These are phyloP conservation scores for Monosporozyma unispora DNA, from an alignment of 805 yeast genomes.

Conservation along the genomic window DNA sequence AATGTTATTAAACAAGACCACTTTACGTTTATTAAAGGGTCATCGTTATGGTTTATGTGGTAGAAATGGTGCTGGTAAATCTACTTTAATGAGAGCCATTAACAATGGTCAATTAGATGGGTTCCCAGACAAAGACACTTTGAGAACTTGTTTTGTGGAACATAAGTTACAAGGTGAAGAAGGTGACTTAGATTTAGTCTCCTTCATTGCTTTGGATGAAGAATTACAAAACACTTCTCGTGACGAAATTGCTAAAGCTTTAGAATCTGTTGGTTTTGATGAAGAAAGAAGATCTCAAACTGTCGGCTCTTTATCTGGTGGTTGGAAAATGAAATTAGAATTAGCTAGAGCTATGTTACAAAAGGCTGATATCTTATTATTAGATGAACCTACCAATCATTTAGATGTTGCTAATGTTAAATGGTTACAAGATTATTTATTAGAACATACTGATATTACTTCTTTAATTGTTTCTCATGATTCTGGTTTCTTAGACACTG, in stretches of 20 bases:
- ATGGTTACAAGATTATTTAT: conserved; percentile 87
- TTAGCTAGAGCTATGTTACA: conserved; percentile 97
- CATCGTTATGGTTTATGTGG: conserved; percentile 98
- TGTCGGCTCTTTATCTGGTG: conserved; percentile 94
- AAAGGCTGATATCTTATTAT: conserved; percentile 88
- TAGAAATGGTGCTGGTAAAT: conserved; percentile 97
- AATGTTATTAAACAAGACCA: conserved; percentile 91
- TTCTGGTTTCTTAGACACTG: conserved; percentile 90
- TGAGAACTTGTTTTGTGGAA: conserved; percentile 93
- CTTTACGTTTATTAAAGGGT: conserved; percentile 78
- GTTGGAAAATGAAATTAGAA: conserved; percentile 99
- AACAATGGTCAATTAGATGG: conserved; percentile 96
- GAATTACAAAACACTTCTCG: conserved; percentile 57
- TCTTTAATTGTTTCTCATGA: conserved; percentile 96
- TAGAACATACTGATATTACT: conserved; percentile 77
- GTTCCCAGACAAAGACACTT: conserved; percentile 80
- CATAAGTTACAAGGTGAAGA: conserved; percentile 94
- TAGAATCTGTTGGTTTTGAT: conserved; percentile 82
- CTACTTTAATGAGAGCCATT: conserved; percentile 93
- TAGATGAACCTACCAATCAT: conserved; percentile 98
- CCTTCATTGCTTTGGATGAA: conserved; percentile 83
- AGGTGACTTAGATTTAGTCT: conserved; percentile 79
- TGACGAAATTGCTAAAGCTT: conserved; percentile 66
- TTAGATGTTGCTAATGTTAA: conserved; percentile 88
- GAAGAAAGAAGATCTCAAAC: conserved; percentile 82